A percentile compares a stretch with the other conserved stretches of the same genome.
Evolutionary conservation across 2,329 filamentous ascomycete genomes (phyloP).

Genomic region (Ilyonectria robusta): DNA sequence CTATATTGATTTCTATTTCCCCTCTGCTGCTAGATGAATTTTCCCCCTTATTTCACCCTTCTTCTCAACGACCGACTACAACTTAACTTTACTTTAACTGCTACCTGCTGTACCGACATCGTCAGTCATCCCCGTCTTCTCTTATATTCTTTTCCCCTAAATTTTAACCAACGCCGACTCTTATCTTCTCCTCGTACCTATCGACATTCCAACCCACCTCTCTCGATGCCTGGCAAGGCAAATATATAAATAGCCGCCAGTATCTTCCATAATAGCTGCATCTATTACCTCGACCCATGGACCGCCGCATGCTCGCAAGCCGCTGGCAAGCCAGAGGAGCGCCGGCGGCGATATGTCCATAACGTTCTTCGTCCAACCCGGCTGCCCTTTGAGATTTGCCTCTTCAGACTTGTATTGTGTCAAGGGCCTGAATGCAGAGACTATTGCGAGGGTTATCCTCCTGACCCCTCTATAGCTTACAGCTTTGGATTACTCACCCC

Average conservation of each 20-base stretch:
- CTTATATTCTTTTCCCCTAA: not conserved
- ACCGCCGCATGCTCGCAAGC: not conserved
- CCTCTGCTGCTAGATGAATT: not conserved
- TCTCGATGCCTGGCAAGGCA: not conserved
- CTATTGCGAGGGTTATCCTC: too few species aligned
- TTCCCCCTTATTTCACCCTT: not conserved
- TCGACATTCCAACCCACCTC: not conserved
- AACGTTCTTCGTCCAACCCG: not conserved
- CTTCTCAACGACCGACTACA: not conserved
- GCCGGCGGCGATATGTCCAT: constrained; percentile 6
- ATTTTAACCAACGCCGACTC: not conserved
- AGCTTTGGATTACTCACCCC: too few species aligned
- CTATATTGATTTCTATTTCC: not conserved
- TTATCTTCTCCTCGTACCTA: not conserved
- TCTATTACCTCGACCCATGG: not conserved
- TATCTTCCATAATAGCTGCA: not conserved
- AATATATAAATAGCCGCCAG: not conserved
- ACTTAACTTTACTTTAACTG: not conserved
- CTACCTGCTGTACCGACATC: not conserved
- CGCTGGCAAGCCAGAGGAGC: not conserved
- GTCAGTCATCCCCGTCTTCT: not conserved
- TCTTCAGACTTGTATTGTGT: not conserved
- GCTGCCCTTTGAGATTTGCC: not conserved
- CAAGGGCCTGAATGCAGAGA: too few species aligned
- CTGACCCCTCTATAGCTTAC: too few species aligned